These are phyloP conservation scores for Phalaenopsis hybrid DNA, from an alignment of 116 monocot species.

Conservation along the genomic window DNA sequence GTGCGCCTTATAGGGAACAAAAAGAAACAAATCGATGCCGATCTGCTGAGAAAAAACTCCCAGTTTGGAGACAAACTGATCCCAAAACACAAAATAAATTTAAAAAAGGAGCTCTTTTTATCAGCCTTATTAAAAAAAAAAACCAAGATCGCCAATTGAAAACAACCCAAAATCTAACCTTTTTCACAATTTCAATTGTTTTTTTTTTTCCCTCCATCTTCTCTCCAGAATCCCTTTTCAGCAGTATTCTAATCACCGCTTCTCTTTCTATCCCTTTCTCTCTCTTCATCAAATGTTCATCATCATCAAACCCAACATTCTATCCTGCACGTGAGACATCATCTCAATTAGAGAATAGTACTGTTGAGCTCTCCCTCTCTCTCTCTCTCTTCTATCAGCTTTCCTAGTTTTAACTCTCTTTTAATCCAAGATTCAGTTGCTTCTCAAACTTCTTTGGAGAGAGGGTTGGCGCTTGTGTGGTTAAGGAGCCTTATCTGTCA, in stretches of 20 bases:
- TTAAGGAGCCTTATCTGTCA: constrained; percentile 44
- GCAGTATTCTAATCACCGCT: constrained; percentile 6
- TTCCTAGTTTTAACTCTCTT: constrained; percentile 22
- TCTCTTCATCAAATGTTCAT: constrained; percentile 16
- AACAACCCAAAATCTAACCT: background rate
- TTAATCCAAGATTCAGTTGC: constrained; percentile 29
- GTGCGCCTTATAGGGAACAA: constrained; percentile 40
- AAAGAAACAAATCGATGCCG: constrained; percentile 36
- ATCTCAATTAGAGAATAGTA: background rate
- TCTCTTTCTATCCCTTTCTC: constrained; percentile 19
- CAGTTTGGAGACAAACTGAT: constrained; percentile 49
- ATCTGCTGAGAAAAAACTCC: constrained; percentile 25
- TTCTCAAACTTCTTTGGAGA: background rate
- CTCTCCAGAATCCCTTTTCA: constrained; percentile 22
- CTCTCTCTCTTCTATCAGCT: background rate
- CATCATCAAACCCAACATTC: constrained; percentile 27
- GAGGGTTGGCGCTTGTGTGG: constrained; percentile 30
- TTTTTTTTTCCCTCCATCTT: constrained; percentile 2
- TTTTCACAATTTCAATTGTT: background rate
- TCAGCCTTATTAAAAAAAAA: constrained; percentile 13
- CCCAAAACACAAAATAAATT: constrained; percentile 43
- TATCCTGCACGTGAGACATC: constrained; percentile 33
- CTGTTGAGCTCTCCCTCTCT: background rate
- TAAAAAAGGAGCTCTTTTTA: constrained; percentile 19
- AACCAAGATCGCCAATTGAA: background rate